Conservation (phyloP, 371 early-diverging fungal genomes). For the Rhizopus delemar region DNA sequence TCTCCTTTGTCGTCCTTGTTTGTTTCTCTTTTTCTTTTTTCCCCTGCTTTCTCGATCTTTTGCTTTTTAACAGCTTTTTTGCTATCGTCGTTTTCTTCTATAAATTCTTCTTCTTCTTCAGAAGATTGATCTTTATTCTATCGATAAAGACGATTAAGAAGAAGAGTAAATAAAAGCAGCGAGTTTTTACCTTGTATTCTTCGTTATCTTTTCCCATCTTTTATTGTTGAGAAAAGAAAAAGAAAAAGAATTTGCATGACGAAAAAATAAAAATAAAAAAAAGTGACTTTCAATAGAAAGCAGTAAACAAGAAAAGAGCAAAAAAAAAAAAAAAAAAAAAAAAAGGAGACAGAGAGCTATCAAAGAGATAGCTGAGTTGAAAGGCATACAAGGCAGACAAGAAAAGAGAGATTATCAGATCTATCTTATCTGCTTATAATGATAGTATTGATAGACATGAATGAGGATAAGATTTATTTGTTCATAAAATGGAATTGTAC, state of each 20-base stretch:
- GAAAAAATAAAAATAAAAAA: background rate
- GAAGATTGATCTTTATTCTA: background rate
- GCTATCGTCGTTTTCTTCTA: background rate
- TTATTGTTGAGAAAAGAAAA: background rate
- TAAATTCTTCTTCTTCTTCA: constrained; percentile 1
- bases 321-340: too few relatives aligned
- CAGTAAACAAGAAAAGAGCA: too few relatives aligned
- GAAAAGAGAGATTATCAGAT: too few relatives aligned
- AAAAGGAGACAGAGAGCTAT: too few relatives aligned
- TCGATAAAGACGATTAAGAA: background rate
- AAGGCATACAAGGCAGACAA: too few relatives aligned
- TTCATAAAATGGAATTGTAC: too few relatives aligned
- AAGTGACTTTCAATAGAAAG: too few relatives aligned
- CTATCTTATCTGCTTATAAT: too few relatives aligned
- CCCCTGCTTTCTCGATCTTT: background rate
- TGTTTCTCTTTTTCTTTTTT: constrained; percentile 9
- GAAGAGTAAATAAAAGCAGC: background rate
- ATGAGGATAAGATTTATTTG: too few relatives aligned
- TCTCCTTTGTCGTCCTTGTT: constrained; percentile 1
- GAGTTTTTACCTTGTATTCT: constrained; percentile 1
- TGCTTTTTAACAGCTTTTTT: constrained; percentile 1
- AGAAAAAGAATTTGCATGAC: background rate
- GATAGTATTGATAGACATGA: too few relatives aligned
- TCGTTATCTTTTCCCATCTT: background rate
- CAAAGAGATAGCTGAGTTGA: too few relatives aligned